A percentile compares a stretch with the other conserved stretches of the same genome.
These are phyloP conservation scores for Vigna reflexopilosa DNA, from an alignment of 306 rosid genomes.

Conservation along the genomic window DNA sequence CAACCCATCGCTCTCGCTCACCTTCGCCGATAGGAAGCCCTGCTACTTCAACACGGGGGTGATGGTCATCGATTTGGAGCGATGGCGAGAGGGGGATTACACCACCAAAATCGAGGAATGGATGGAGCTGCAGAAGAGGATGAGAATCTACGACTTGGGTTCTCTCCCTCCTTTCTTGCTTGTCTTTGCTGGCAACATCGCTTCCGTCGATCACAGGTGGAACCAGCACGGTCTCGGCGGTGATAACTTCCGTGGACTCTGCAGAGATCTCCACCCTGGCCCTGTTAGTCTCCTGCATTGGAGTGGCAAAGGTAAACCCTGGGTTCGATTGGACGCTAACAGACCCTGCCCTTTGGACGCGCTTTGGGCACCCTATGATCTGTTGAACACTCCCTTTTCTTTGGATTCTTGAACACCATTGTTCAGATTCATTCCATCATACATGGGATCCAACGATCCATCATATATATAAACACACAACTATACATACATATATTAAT, in stretches of 20 bases:
- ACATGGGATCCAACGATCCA: neutral
- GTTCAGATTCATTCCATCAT: no score
- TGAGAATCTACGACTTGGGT: slow-evolving; percentile 81
- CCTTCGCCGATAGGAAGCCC: slow-evolving; percentile 63
- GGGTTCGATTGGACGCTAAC: slow-evolving; percentile 88
- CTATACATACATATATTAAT: neutral
- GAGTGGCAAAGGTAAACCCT: slow-evolving; percentile 97
- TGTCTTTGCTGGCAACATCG: slow-evolving; percentile 79
- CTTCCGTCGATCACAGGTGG: slow-evolving; percentile 82
- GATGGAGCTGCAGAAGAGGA: slow-evolving; percentile 89
- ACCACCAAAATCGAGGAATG: slow-evolving; percentile 78
- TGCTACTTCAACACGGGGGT: slow-evolving; percentile 95
- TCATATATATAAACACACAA: neutral
- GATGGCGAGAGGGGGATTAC: slow-evolving; percentile 76
- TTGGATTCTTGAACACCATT: slow-evolving; percentile 59
- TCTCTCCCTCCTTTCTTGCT: slow-evolving; percentile 84
- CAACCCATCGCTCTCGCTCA: slow-evolving; percentile 70
- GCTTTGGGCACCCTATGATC: slow-evolving; percentile 94
- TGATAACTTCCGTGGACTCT: slow-evolving; percentile 78
- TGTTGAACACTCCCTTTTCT: slow-evolving; percentile 72
- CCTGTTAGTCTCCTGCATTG: slow-evolving; percentile 92
- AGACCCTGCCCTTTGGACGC: slow-evolving; percentile 91
- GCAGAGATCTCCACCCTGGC: slow-evolving; percentile 86
- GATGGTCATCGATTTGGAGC: slow-evolving; percentile 80
- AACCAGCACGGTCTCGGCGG: slow-evolving; percentile 94